Conservation (phyloP, 1,284 basidiomycete genomes). For the Thelephora terrestris region DNA sequence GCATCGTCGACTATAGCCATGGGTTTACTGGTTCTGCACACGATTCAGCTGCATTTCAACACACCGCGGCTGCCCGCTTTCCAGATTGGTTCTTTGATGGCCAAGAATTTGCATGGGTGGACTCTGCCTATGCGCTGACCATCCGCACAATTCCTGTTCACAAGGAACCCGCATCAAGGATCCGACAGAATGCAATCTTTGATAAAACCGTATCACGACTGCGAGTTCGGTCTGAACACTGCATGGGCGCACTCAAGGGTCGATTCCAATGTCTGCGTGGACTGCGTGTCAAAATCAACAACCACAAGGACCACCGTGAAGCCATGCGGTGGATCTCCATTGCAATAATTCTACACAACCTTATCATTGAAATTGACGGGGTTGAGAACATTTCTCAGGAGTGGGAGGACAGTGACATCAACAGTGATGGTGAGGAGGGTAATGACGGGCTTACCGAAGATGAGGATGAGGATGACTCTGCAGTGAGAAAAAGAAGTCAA, state of each 20-base stretch:
- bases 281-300: constrained; percentile 4
- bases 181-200: constrained; percentile 21
- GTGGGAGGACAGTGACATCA: too few relatives aligned
- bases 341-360: constrained; percentile 7
- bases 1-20: constrained; percentile 22
- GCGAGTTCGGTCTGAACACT: constrained; percentile 25
- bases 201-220: constrained; percentile 20
- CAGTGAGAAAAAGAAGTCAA: too few relatives aligned
- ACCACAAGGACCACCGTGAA: background rate
- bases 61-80: constrained; percentile 12
- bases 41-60: constrained; percentile 19
- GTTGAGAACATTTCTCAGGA: too few relatives aligned
- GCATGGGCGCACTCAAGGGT: constrained; percentile 26
- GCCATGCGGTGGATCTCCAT: constrained; percentile 5
- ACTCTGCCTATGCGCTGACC: constrained; percentile 23
- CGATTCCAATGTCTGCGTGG: constrained; percentile 21
- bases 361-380: too few relatives aligned
- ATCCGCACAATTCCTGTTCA: constrained; percentile 9
- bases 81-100: constrained; percentile 12
- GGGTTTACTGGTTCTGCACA: constrained; percentile 22
- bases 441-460: too few relatives aligned
- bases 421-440: too few relatives aligned
- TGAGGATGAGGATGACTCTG: too few relatives aligned
- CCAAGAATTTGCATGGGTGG: constrained; percentile 23
- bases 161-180: constrained; percentile 19